Base-by-base conservation (phyloP, 2,329 filamentous ascomycete genomes). In the Plenodomus biglobosus region DNA sequence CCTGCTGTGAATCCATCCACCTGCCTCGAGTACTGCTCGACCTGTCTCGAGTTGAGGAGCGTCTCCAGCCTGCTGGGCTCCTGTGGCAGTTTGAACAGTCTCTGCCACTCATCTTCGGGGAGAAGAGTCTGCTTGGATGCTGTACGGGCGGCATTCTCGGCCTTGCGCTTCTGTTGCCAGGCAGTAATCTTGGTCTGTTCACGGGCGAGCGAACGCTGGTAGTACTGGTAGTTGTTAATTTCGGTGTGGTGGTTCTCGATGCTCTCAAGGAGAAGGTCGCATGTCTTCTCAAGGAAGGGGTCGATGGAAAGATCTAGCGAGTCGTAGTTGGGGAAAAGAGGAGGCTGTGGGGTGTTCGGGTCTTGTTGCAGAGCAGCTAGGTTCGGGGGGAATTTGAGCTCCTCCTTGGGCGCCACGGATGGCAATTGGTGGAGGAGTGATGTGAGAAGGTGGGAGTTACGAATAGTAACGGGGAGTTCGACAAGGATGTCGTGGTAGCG, bases 241-340 rank as follows among this genome's bases (percentile, higher is more conserved):
- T 99, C 94, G 52, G 92, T 96, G 78, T 97, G 94, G 80, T 99
- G 94, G 46, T 88, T 87, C 80, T 99, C 94, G 73, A 99, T 96
- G 79, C 88, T 91, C 70, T 99, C 94, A 55, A 97, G 85, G 48
- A 99, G 84, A 61, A 96, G 84, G 71, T 99, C 92, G 77, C 91
- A 96, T 43, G 92, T 96, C 84, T 96, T 96, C 82, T 97, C 92
- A 40, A 99, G 85, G 81, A 95, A 96, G 24, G 94, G 94, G 73
- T 99, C 94, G 74, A 97, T 95, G 58, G 88, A 90, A 55, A 99
- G 85, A 64, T 96, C 90, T 49, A 99, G 85, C 57, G 85, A 85
- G 67, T 96, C 92, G 72, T 91, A 86, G 69, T 95, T 96, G 44
- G 92, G 92, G 69, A 88, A 86, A 42, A 96, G 83, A 38, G 90